A percentile compares a stretch with the other conserved stretches of the same genome.
phyloP scores from a whole-genome alignment of 257 asterid species.

The Scutellaria baicalensis region DNA sequence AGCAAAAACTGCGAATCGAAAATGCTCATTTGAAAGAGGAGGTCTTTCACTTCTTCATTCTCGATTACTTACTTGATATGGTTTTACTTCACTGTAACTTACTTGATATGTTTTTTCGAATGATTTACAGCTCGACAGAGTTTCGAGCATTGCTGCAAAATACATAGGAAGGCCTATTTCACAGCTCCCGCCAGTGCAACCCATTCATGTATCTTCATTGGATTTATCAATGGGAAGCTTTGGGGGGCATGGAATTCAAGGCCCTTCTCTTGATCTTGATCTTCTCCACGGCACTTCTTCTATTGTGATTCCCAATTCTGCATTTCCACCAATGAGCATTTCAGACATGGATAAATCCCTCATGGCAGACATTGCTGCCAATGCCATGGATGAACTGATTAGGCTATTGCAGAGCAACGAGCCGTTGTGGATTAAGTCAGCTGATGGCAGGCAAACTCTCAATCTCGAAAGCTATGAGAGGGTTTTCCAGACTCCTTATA shows the following conservation, averaged over 20 bases:
- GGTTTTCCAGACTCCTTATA: constrained; percentile 47
- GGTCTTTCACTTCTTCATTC: constrained; percentile 22
- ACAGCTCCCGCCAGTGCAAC: constrained; percentile 85
- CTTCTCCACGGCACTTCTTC: constrained; percentile 72
- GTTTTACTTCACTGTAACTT: not conserved
- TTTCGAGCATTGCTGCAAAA: constrained; percentile 83
- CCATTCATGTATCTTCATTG: constrained; percentile 69
- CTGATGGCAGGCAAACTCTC: constrained; percentile 59
- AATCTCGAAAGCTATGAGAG: constrained; percentile 57
- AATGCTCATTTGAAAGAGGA: constrained; percentile 76
- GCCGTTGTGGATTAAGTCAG: constrained; percentile 63
- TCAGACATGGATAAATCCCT: constrained; percentile 91
- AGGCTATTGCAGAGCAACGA: constrained; percentile 69
- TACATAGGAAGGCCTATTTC: constrained; percentile 94
- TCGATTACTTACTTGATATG: not conserved
- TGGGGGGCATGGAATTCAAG: constrained; percentile 44
- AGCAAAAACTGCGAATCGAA: constrained; percentile 69
- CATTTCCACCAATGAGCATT: constrained; percentile 39
- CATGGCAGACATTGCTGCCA: constrained; percentile 73
- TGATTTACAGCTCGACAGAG: constrained; percentile 65
- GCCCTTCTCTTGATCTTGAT: constrained; percentile 79
- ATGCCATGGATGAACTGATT: constrained; percentile 78
- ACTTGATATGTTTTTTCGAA: not conserved
- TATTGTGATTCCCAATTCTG: constrained; percentile 13
- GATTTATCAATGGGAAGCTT: constrained; percentile 73